Conservation (phyloP, 1,284 basidiomycete species). For the Lignosus rhinocerotis region DNA sequence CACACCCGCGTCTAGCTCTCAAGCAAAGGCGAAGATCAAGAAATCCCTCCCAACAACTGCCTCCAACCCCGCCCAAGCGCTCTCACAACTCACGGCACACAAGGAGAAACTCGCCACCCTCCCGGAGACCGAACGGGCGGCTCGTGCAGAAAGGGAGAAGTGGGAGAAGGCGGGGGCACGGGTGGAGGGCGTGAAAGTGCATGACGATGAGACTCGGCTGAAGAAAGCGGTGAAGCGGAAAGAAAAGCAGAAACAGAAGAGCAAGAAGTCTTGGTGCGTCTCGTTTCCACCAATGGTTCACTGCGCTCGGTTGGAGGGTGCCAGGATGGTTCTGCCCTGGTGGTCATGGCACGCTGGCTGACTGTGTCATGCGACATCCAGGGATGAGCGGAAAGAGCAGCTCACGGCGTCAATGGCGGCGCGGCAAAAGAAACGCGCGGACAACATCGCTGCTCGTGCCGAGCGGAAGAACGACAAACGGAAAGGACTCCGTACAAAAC, state of each 20-base stretch:
- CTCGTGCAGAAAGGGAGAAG: constrained; percentile 74
- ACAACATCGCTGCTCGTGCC: constrained; percentile 83
- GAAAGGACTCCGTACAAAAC: constrained; percentile 57
- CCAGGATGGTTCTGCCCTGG: too few species aligned
- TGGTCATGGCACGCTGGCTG: not conserved
- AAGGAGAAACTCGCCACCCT: constrained; percentile 73
- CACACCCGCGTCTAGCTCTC: constrained; percentile 35
- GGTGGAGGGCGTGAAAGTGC: constrained; percentile 84
- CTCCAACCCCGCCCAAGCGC: constrained; percentile 82
- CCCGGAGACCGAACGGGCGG: constrained; percentile 79
- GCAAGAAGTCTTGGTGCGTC: constrained; percentile 81
- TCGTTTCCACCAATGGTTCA: not conserved
- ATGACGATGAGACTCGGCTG: constrained; percentile 77
- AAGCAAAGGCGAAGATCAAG: constrained; percentile 43
- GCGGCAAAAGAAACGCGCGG: constrained; percentile 83
- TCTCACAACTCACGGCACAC: constrained; percentile 74
- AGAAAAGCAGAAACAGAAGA: constrained; percentile 85
- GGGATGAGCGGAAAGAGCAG: constrained; percentile 85
- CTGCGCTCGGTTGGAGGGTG: not conserved
- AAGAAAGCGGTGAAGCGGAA: constrained; percentile 91
- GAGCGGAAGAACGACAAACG: constrained; percentile 79
- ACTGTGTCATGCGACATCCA: constrained; percentile 32
- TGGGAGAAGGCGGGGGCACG: constrained; percentile 88
- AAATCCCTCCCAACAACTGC: constrained; percentile 59
- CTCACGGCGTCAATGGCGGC: constrained; percentile 73